These are phyloP conservation scores for Canavalia ensiformis DNA, from an alignment of 306 rosid species.

Conservation along the genomic window DNA sequence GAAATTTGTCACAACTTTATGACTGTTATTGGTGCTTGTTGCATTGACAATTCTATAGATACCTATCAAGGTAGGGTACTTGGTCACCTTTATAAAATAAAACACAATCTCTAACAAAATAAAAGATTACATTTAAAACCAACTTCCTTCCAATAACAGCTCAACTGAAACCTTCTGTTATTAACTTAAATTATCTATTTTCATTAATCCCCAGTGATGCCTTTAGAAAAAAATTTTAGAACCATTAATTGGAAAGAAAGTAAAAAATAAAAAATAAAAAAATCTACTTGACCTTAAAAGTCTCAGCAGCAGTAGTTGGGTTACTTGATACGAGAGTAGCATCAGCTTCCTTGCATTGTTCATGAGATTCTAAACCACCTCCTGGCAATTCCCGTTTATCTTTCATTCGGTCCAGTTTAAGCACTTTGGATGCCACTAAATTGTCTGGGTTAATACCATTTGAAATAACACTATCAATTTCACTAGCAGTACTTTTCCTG, in stretches of 20 bases:
- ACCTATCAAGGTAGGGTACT: no score
- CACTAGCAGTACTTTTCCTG: conserved; percentile 82
- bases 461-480: conserved; percentile 54
- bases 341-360: conserved; percentile 52
- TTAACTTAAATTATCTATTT: not conserved
- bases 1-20: no score
- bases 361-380: conserved; percentile 51
- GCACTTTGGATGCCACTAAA: conserved; percentile 56
- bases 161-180: conserved; percentile 3
- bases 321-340: conserved; percentile 51
- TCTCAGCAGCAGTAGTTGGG: conserved; percentile 55
- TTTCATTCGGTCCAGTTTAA: conserved; percentile 57
- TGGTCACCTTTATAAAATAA: not conserved
- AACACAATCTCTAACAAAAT: not conserved
- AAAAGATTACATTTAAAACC: conserved; percentile 5
- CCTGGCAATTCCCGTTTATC: conserved; percentile 42
- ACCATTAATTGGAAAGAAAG: not conserved
- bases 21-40: no score
- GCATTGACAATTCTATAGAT: no score
- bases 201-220: not conserved
- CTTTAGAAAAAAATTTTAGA: not conserved
- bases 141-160: conserved; percentile 29
- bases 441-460: conserved; percentile 66
- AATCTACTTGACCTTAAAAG: conserved; percentile 60
- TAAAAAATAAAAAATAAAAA: conserved; percentile 23